These are phyloP conservation scores for Alternaria rosae DNA, from an alignment of 2,329 filamentous ascomycete species.

Conservation along the genomic window DNA sequence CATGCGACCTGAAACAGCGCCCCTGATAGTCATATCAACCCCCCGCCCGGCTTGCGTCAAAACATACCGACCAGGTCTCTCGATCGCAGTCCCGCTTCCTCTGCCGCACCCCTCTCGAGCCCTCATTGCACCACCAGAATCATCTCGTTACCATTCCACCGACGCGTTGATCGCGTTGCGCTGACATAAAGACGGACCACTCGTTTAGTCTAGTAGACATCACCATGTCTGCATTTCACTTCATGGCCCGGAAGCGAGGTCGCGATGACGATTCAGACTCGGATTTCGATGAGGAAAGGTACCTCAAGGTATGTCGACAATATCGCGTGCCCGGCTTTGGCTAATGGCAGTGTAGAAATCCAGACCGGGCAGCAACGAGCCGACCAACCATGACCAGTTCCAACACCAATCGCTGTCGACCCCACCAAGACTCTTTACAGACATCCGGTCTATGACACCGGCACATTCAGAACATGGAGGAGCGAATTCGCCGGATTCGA, in stretches of 20 bases:
- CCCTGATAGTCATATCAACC: slow-evolving; percentile 37
- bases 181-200: slow-evolving; percentile 4
- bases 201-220: slow-evolving; percentile 9
- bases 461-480: slow-evolving; percentile 38
- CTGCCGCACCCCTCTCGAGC: slow-evolving; percentile 20
- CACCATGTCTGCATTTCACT: slow-evolving; percentile 44
- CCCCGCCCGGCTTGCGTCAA: slow-evolving; percentile 37
- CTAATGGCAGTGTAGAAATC: slow-evolving; percentile 37
- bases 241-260: slow-evolving; percentile 39
- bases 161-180: slow-evolving; percentile 33
- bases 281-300: slow-evolving; percentile 41
- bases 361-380: slow-evolving; percentile 32
- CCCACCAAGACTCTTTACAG: slow-evolving; percentile 34
- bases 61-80: slow-evolving; percentile 36
- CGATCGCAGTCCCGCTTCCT: slow-evolving; percentile 20
- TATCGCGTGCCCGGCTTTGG: slow-evolving; percentile 6
- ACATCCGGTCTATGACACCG: slow-evolving; percentile 41
- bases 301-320: slow-evolving; percentile 36
- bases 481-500: slow-evolving; percentile 36
- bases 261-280: slow-evolving; percentile 46
- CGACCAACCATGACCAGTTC: slow-evolving; percentile 26
- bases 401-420: slow-evolving; percentile 29
- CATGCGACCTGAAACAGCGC: slow-evolving; percentile 46
- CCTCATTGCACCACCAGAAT: slow-evolving; percentile 14
- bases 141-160: slow-evolving; percentile 19